Conservation (phyloP, 2,329 filamentous ascomycete species). For the Colletotrichum sidae region DNA sequence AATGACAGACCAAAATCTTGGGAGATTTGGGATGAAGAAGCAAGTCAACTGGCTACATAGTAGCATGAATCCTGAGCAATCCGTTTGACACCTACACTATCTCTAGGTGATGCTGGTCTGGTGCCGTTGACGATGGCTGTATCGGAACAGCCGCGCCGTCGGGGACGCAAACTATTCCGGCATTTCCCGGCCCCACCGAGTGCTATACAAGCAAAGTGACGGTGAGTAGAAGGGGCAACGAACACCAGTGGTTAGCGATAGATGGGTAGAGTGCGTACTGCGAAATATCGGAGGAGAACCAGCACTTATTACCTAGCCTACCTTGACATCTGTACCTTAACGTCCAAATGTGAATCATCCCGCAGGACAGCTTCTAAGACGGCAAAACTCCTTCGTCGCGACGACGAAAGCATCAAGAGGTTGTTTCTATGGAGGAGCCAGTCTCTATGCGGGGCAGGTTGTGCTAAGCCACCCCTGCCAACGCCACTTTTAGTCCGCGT, state of each 20-base stretch:
- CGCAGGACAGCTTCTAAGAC: too few relatives aligned
- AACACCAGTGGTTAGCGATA: too few relatives aligned
- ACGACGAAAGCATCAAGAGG: too few relatives aligned
- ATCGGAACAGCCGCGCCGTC: too few relatives aligned
- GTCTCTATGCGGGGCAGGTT: background rate
- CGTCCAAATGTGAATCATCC: too few relatives aligned
- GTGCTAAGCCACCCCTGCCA: conserved; percentile 33
- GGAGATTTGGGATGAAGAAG: background rate
- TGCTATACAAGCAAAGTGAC: too few relatives aligned
- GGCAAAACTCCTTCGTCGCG: too few relatives aligned
- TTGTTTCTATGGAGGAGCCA: background rate
- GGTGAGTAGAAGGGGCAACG: too few relatives aligned
- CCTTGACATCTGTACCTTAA: too few relatives aligned
- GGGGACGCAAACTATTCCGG: background rate
- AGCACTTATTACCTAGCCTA: too few relatives aligned
- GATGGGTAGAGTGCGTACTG: too few relatives aligned
- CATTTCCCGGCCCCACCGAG: conserved; percentile 16
- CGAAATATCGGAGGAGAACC: too few relatives aligned
- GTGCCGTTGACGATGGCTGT: background rate
- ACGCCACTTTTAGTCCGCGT: conserved; percentile 30
- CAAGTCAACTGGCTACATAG: conserved; percentile 1
- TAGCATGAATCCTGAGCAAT: conserved; percentile 9
- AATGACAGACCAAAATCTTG: background rate
- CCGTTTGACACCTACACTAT: background rate
- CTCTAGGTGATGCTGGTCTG: background rate